Evolutionary conservation across 306 rosid species (phyloP).

Genomic region (Corylus avellana): DNA sequence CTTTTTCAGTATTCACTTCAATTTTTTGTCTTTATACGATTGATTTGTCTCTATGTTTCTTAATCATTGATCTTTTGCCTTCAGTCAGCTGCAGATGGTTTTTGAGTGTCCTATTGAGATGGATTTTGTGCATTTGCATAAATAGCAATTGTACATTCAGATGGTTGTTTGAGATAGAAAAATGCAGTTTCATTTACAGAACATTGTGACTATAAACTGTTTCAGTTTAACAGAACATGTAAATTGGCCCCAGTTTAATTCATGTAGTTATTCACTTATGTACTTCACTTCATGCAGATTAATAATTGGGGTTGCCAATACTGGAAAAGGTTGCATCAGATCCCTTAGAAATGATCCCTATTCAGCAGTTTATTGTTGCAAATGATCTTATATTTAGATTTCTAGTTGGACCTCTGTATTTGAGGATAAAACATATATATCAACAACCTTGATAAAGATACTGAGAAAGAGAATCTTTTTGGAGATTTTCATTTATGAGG

Average conservation of each 20-base stretch:
- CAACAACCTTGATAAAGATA: background rate
- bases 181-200: background rate
- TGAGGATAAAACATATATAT: background rate
- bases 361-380: background rate
- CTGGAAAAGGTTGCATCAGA: background rate
- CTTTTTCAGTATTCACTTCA: background rate
- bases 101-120: background rate
- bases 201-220: background rate
- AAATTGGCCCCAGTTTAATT: background rate
- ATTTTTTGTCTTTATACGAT: background rate
- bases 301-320: background rate
- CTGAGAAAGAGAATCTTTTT: background rate
- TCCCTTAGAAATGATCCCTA: background rate
- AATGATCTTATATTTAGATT: background rate
- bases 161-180: background rate
- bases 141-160: background rate
- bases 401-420: background rate
- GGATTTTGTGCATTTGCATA: background rate
- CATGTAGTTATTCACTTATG: background rate
- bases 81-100: background rate
- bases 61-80: background rate
- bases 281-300: background rate
- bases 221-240: background rate
- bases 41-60: background rate
- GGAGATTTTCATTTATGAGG: background rate